These are phyloP conservation scores for Grosmannia clavigera DNA, from an alignment of 2,329 filamentous ascomycete genomes.

Conservation along the genomic window DNA sequence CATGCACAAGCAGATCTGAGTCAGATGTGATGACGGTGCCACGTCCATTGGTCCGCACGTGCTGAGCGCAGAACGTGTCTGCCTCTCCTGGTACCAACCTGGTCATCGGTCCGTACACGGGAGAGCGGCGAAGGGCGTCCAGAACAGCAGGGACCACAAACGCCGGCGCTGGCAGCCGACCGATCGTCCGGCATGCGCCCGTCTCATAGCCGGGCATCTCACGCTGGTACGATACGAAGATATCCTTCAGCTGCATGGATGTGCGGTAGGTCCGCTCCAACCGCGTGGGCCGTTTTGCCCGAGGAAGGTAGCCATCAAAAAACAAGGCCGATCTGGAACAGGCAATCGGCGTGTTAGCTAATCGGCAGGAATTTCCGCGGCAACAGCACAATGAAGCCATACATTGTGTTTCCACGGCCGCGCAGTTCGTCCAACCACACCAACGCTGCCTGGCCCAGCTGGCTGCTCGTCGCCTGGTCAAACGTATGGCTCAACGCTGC, in stretches of 20 bases:
- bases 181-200: slow-evolving; percentile 7
- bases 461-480: slow-evolving; percentile 11
- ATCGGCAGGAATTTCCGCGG: not conserved
- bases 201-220: slow-evolving; percentile 6
- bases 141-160: slow-evolving; percentile 71
- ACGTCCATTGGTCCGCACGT: slow-evolving; percentile 33
- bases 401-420: slow-evolving; percentile 9
- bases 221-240: slow-evolving; percentile 24
- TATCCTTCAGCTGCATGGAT: slow-evolving; percentile 41
- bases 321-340: slow-evolving; percentile 52
- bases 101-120: slow-evolving; percentile 28
- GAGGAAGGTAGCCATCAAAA: slow-evolving; percentile 75
- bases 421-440: slow-evolving; percentile 13
- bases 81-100: slow-evolving; percentile 72
- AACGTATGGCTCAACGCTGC: slow-evolving; percentile 9
- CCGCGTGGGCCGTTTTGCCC: slow-evolving; percentile 49
- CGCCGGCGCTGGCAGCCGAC: slow-evolving; percentile 31
- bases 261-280: slow-evolving; percentile 46
- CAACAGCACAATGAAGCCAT: not conserved
- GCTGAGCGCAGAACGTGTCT: slow-evolving; percentile 63
- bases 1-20: slow-evolving; percentile 70
- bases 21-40: slow-evolving; percentile 66
- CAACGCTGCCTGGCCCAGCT: slow-evolving; percentile 11
- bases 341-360: not conserved
- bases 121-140: slow-evolving; percentile 47